Percentiles rank a stretch among this genome's conserved stretches.
phyloP scores from a whole-genome alignment of 1,284 basidiomycete species.

The Trichosporon inkin region DNA sequence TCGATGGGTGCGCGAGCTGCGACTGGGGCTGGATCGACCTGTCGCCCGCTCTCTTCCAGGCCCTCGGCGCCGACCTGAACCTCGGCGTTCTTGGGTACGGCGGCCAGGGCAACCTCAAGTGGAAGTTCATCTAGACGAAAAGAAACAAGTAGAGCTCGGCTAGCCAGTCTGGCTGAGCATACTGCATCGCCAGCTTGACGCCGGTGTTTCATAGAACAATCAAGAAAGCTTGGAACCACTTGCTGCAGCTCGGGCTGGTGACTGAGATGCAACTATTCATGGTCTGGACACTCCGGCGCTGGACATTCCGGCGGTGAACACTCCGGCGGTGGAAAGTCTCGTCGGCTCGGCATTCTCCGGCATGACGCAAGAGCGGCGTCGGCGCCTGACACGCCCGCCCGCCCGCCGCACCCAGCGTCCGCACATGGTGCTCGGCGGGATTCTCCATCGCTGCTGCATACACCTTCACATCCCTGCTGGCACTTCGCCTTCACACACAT shows the following conservation, averaged over 20 bases:
- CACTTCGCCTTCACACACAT: background rate
- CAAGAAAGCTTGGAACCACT: background rate
- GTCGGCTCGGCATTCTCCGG: conserved; percentile 5
- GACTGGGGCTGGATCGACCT: background rate
- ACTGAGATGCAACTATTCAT: background rate
- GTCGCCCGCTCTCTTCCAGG: background rate
- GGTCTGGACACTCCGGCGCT: background rate
- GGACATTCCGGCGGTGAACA: background rate
- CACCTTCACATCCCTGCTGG: background rate
- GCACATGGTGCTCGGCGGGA: no score
- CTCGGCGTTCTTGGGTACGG: background rate
- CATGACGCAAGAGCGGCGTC: background rate
- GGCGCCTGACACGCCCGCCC: background rate
- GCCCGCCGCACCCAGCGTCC: background rate
- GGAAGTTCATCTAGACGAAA: background rate
- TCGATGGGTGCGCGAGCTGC: background rate
- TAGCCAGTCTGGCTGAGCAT: background rate
- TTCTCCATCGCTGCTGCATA: background rate
- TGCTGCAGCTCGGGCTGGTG: background rate
- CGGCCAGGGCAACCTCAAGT: background rate
- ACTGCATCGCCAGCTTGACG: background rate
- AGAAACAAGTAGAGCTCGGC: background rate
- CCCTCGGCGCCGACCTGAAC: background rate
- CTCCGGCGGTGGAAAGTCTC: background rate
- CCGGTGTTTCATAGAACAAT: background rate